phyloP scores from a whole-genome alignment of 1,284 basidiomycete genomes.

The Apiotrichum akiyoshidainum region DNA sequence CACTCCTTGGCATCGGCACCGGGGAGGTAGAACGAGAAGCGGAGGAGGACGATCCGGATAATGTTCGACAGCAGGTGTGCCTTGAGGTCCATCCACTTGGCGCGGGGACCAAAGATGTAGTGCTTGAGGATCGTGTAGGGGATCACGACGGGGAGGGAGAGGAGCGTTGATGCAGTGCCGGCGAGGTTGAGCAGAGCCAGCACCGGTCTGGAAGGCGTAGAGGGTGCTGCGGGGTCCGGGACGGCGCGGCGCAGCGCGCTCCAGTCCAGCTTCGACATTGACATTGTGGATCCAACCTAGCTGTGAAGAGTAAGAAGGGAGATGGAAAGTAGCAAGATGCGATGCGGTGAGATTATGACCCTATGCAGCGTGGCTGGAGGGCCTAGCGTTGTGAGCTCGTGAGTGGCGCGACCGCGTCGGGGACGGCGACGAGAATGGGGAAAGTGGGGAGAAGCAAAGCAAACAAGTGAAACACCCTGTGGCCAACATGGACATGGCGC shows the following conservation, averaged over 20 bases:
- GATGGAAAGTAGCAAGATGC: neutral
- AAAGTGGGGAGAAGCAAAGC: too few relatives aligned
- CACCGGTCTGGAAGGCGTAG: conserved; percentile 1
- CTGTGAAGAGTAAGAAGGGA: neutral
- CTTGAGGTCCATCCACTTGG: conserved; percentile 1
- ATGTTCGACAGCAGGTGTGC: neutral
- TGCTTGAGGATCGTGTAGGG: conserved; percentile 3
- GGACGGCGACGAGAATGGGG: too few relatives aligned
- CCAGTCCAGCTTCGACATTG: conserved; percentile 5
- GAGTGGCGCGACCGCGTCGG: too few relatives aligned
- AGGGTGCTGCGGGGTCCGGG: conserved; percentile 9
- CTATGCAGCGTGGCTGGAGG: too few relatives aligned
- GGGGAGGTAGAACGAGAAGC: conserved; percentile 1
- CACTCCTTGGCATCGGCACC: neutral
- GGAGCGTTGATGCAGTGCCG: neutral
- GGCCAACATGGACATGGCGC: too few relatives aligned
- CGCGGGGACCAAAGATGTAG: conserved; percentile 6
- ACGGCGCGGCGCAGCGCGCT: neutral
- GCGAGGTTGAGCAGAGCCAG: neutral
- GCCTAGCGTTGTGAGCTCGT: too few relatives aligned
- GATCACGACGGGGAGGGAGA: conserved; percentile 9
- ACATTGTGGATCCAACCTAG: neutral
- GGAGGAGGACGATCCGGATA: neutral
- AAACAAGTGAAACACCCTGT: too few relatives aligned
- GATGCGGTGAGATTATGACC: too few relatives aligned